phyloP scores from a whole-genome alignment of 1,139 yeast species.

The Zygosaccharomyces sapae region DNA sequence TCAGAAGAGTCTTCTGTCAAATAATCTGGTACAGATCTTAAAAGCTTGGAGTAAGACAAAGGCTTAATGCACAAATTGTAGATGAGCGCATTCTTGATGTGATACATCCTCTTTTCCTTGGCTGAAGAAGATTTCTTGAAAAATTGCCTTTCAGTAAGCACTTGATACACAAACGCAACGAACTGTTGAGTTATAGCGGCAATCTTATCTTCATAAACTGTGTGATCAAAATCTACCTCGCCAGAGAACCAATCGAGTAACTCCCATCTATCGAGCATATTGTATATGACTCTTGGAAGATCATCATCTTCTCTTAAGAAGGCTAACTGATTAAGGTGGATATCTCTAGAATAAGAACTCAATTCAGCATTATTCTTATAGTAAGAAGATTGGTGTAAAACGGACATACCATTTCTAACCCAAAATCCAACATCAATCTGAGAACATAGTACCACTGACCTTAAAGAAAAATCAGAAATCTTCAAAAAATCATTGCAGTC shows the following conservation, averaged over 20 bases:
- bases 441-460: conserved; percentile 53
- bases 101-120: conserved; percentile 31
- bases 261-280: conserved; percentile 61
- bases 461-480: conserved; percentile 53
- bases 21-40: conserved; percentile 40
- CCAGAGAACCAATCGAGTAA: conserved; percentile 51
- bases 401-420: conserved; percentile 61
- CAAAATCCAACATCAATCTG: conserved; percentile 59
- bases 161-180: conserved; percentile 51
- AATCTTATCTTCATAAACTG: conserved; percentile 59
- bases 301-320: conserved; percentile 46
- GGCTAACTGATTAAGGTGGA: conserved; percentile 56
- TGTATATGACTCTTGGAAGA: conserved; percentile 40
- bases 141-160: conserved; percentile 52
- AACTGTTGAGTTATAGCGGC: conserved; percentile 50
- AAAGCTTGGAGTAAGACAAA: conserved; percentile 49
- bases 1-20: conserved; percentile 36
- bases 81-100: conserved; percentile 41
- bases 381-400: conserved; percentile 44
- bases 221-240: conserved; percentile 37
- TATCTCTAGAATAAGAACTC: conserved; percentile 45
- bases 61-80: conserved; percentile 54
- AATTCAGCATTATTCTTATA: conserved; percentile 37
- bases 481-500: conserved; percentile 38
- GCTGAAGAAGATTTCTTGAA: conserved; percentile 38